Conservation (phyloP, 257 asterid genomes). For the Pogostemon cablin region DNA sequence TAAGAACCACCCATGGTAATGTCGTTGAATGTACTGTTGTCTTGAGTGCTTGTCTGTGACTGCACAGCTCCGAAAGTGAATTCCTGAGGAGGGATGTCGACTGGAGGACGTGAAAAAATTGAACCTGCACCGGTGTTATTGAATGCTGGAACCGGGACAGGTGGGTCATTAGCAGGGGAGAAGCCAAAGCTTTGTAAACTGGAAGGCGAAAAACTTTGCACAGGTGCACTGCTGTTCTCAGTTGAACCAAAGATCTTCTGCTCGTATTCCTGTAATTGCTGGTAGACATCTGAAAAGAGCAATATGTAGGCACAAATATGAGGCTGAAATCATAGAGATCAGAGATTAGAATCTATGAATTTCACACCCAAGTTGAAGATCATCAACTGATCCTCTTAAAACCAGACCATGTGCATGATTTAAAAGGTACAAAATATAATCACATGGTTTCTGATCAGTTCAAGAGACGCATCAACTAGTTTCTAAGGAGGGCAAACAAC, state of each 20-base stretch:
- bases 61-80: slow-evolving; percentile 19
- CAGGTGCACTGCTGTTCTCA: neutral
- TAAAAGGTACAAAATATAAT: neutral
- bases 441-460: neutral
- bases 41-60: slow-evolving; percentile 15
- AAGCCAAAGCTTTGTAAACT: neutral
- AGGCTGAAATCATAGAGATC: neutral
- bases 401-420: no score
- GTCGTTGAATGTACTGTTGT: slow-evolving; percentile 7
- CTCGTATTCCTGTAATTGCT: neutral
- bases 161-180: neutral
- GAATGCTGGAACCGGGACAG: neutral
- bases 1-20: slow-evolving; percentile 23
- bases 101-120: neutral
- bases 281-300: neutral
- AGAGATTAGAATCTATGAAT: neutral
- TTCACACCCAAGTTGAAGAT: neutral
- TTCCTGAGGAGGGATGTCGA: slow-evolving; percentile 8
- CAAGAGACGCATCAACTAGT: neutral
- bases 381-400: no score
- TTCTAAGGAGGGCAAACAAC: neutral
- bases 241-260: neutral
- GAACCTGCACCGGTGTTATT: neutral
- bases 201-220: neutral
- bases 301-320: neutral